phyloP scores from a whole-genome alignment of 2,329 filamentous ascomycete species.

The Trichoderma oligosporum region DNA sequence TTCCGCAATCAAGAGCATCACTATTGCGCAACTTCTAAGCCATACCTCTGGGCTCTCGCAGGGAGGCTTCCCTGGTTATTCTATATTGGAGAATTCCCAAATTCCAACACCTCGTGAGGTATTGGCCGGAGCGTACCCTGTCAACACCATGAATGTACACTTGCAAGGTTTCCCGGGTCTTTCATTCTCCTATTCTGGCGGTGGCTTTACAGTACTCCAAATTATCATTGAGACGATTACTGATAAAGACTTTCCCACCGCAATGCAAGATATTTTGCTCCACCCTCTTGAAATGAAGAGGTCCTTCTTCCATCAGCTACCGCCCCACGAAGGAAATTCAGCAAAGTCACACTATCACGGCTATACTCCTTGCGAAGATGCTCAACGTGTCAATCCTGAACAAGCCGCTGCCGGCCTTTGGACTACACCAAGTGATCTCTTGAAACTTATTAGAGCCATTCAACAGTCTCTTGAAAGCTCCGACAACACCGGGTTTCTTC shows the following conservation, averaged over 20 bases:
- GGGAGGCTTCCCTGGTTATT: constrained; percentile 19
- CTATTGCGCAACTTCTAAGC: constrained; percentile 22
- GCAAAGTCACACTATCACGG: constrained; percentile 17
- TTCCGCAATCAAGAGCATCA: constrained; percentile 15
- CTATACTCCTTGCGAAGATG: constrained; percentile 6
- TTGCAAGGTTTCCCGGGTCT: constrained; percentile 18
- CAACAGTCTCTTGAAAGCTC: constrained; percentile 22
- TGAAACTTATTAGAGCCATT: constrained; percentile 22
- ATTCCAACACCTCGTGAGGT: constrained; percentile 16
- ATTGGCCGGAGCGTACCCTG: constrained; percentile 19
- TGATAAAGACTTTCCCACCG: constrained; percentile 9
- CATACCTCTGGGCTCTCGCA: constrained; percentile 22
- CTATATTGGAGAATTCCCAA: not conserved
- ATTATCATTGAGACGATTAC: constrained; percentile 20
- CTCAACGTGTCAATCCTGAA: constrained; percentile 19
- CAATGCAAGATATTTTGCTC: constrained; percentile 20
- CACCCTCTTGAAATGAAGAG: constrained; percentile 21
- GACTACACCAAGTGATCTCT: constrained; percentile 25
- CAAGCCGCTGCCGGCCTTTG: constrained; percentile 23
- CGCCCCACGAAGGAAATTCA: constrained; percentile 12
- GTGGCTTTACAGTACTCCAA: constrained; percentile 21
- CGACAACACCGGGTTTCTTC: constrained; percentile 19
- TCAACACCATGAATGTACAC: constrained; percentile 17
- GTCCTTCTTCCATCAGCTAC: constrained; percentile 18
- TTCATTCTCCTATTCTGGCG: constrained; percentile 18